Evolutionary conservation across 768 basidiomycete genomes (phyloP), one percentile per base, ranked within the genome.

Genomic region (Agaricus sinodeliciosus): DNA sequence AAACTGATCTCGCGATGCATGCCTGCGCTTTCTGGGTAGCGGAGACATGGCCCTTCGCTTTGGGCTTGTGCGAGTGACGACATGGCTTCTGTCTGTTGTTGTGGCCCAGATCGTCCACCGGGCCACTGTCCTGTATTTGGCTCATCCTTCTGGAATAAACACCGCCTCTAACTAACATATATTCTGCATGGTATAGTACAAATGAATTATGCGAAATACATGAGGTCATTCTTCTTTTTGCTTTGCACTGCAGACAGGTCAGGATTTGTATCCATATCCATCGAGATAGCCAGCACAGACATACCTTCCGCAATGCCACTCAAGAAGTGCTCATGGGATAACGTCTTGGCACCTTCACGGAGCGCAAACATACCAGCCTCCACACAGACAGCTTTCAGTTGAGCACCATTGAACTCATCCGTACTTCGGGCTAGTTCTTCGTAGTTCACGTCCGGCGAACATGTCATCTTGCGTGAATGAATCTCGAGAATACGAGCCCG

Each of bases 301-400:
- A 57, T 57, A 85, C 88, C 89, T 72, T 93, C 89, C 39, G 90
- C 80, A 55, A 94, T 90, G 47, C 90, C 92, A 63, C 87, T 90
- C 65, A 97, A 72, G 79, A 96, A 98, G 67, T 98, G 94, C 67
- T 99, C 96, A 60, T 98, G 95, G 26, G 80, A 84, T 52, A 97
- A 70, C 67, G 86, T 87, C 13, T 82, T 82, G 13, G 93, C 91
- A 27, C 94, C 94, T 69, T 97, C 94, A 59, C 96, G 75, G 37
- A 98, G 71, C 6, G 95, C 91, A 63, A 98, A 96, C 96, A 99
- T 99, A 54, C 96, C 96, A 37, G 96, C 96, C 71, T 99, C 96
- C 1, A 99, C 96, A 69, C 95, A 98, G 3, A 96, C 94, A 0
- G 95, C 96, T 74, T 97, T 96, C 62, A 96, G 70, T 67, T 94